phyloP scores from a whole-genome alignment of 1,284 basidiomycete genomes.

The Sanghuangporus baumii region DNA sequence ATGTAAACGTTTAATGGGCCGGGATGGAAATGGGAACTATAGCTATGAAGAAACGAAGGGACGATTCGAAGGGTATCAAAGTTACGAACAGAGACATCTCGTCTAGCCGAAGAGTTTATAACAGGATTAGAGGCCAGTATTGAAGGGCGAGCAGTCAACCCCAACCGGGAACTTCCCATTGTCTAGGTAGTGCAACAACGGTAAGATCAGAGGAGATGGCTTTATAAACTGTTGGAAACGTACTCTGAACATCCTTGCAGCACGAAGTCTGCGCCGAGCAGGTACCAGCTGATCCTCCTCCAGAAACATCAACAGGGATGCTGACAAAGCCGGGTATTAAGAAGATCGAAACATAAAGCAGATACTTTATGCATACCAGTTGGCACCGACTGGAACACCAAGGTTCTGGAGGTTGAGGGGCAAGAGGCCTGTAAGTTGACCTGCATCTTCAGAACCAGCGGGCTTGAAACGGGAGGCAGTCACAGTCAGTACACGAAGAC shows the following conservation, averaged over 20 bases:
- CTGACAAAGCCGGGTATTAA: neutral
- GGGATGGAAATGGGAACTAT: too few relatives aligned
- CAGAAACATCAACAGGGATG: neutral
- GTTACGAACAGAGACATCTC: too few relatives aligned
- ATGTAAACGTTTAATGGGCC: too few relatives aligned
- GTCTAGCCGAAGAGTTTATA: too few relatives aligned
- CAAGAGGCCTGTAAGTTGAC: neutral
- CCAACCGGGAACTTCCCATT: too few relatives aligned
- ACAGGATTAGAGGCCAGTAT: too few relatives aligned
- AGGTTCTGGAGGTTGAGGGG: neutral
- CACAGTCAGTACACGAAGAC: too few relatives aligned
- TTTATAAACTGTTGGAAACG: neutral
- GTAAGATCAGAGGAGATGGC: neutral
- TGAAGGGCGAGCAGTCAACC: too few relatives aligned
- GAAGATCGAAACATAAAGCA: neutral
- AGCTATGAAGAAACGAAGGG: too few relatives aligned
- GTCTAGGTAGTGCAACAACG: neutral
- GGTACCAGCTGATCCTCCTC: neutral
- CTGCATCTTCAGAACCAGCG: neutral
- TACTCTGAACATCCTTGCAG: slow-evolving; percentile 2
- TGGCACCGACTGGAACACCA: slow-evolving; percentile 7
- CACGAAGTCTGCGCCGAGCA: slow-evolving; percentile 6
- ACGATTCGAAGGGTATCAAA: too few relatives aligned
- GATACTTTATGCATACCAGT: neutral
- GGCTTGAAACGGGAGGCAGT: neutral